Percentiles rank a stretch among this genome's conserved stretches.
These are phyloP conservation scores for Penicillium corylophilum DNA, from an alignment of 2,329 filamentous ascomycete species.

Conservation along the genomic window DNA sequence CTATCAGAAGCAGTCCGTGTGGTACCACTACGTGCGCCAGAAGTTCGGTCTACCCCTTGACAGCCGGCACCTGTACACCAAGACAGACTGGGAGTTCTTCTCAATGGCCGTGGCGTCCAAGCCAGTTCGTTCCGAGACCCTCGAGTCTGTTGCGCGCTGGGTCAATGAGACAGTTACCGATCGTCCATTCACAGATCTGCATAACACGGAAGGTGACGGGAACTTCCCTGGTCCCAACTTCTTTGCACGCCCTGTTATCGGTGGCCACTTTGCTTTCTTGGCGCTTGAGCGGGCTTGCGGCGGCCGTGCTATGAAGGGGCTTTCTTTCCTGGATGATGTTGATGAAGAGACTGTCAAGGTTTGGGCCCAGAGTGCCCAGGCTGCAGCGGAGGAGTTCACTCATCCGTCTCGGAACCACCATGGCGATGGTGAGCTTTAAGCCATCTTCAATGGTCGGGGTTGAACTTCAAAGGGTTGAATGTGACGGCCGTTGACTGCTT, in stretches of 20 bases:
- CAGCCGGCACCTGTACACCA: slow-evolving; percentile 77
- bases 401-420: slow-evolving; percentile 13
- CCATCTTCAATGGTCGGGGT: not conserved
- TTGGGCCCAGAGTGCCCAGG: slow-evolving; percentile 24
- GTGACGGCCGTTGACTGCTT: not conserved
- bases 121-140: slow-evolving; percentile 66
- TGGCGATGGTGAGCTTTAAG: slow-evolving; percentile 23
- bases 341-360: slow-evolving; percentile 21
- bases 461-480: not conserved
- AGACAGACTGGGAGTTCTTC: slow-evolving; percentile 91
- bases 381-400: slow-evolving; percentile 23
- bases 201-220: slow-evolving; percentile 74
- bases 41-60: slow-evolving; percentile 81
- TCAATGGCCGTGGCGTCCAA: slow-evolving; percentile 74
- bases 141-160: slow-evolving; percentile 74
- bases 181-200: slow-evolving; percentile 76
- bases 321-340: slow-evolving; percentile 49
- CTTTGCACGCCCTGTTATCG: slow-evolving; percentile 79
- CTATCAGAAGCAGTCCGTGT: slow-evolving; percentile 76
- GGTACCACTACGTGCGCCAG: slow-evolving; percentile 77
- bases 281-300: slow-evolving; percentile 78
- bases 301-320: slow-evolving; percentile 61
- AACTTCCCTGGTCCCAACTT: slow-evolving; percentile 73
- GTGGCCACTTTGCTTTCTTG: slow-evolving; percentile 81
- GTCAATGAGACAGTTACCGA: slow-evolving; percentile 79